Conservation (phyloP, 257 asterid genomes). For the Nicotiana noctiflora region DNA sequence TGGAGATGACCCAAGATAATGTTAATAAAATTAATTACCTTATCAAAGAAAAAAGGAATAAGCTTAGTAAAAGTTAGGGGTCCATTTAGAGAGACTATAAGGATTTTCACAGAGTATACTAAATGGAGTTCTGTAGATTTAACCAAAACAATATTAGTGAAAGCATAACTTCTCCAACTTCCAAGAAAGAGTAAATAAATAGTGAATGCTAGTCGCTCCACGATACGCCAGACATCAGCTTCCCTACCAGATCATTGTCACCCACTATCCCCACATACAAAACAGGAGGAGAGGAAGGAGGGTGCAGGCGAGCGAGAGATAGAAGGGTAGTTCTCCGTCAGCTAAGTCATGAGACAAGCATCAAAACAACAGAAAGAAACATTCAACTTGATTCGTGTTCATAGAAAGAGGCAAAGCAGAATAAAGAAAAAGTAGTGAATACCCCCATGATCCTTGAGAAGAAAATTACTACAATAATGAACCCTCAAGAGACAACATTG, state of each 20-base stretch:
- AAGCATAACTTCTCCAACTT: not conserved
- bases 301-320: no score
- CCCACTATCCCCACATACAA: not conserved
- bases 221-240: not conserved
- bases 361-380: not conserved
- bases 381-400: not conserved
- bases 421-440: not conserved
- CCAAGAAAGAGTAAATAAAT: not conserved
- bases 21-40: no score
- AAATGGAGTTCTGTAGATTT: not conserved
- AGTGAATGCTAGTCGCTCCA: not conserved
- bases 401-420: not conserved
- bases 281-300: not conserved
- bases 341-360: not conserved
- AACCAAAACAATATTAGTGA: not conserved
- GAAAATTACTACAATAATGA: not conserved
- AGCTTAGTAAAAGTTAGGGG: not conserved
- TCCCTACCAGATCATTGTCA: not conserved
- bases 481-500: not conserved
- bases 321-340: not conserved
- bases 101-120: not conserved
- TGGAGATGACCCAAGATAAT: no score
- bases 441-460: not conserved
- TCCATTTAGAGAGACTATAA: not conserved
- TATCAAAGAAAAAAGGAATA: not conserved